Base-by-base conservation (phyloP, 169 alveolate species). In the Babesia ovis region DNA sequence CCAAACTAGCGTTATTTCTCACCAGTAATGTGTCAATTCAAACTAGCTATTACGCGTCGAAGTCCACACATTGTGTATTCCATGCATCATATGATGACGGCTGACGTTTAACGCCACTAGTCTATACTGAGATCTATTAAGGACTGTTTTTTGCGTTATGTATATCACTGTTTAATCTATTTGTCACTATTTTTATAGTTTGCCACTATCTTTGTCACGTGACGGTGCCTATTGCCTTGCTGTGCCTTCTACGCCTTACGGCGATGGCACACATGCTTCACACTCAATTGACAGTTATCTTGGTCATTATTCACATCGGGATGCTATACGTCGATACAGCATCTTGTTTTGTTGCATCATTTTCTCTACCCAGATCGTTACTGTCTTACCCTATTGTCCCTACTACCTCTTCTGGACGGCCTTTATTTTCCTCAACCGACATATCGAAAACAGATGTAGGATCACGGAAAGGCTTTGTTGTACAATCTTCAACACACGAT, bases 261-360 rank as follows among this genome's bases (percentile, higher is more conserved):
- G 61, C 9, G 61, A 53, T 53, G 61, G 41, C 41, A 53, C 3
- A 18, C 61, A 1, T 53, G 41, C 35, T 53, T 53, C 61, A 53
- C 61, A 53, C 41, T 37, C 61, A 23, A 23, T 20, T 16, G 18
- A 37, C 61, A n/a, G 61, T 53, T 31, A 2, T 34, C 2, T 51
- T 12, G 35, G 59, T 51, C 32, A 1, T 23, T 20, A 20, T 51
- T 11, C 31, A 51, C 20, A 18, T 51, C 12, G 25, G 25, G 16
- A 27, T 51, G 20, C 31, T 27, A 2, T 51, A 11, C 31, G 25
- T 20, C 12, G 32, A 2, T 4, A 0, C 32, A 11, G 32, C 31
- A 20, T 51, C 59, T 20, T 14, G 59, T 20, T 51, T 51, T 27
- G 11, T 27, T 20, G 59, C 31, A 2, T 20, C 46, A 39, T 39